Evolutionary conservation across 495 filamentous ascomycete species (phyloP).

Genomic region (Xylaria flabelliformis): DNA sequence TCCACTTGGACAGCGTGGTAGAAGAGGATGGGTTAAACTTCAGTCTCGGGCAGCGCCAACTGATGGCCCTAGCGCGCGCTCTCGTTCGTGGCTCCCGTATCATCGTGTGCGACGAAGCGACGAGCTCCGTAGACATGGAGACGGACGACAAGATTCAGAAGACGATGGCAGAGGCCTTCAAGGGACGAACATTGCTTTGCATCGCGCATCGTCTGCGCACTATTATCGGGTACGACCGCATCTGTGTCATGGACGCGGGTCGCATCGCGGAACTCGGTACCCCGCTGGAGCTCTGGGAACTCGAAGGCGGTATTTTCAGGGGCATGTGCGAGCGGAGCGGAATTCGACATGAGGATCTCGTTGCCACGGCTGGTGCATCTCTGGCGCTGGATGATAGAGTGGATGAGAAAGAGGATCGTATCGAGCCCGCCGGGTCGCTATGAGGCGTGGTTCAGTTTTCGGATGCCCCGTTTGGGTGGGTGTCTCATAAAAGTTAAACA

Average conservation of each 20-base stretch:
- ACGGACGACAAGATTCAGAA: conserved; percentile 94
- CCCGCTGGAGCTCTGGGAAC: conserved; percentile 70
- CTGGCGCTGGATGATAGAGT: conserved; percentile 19
- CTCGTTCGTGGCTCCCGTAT: conserved; percentile 86
- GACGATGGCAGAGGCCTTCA: conserved; percentile 86
- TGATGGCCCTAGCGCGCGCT: conserved; percentile 92
- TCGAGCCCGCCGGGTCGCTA: conserved; percentile 3
- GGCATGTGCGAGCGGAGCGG: conserved; percentile 93
- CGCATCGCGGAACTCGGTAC: conserved; percentile 82
- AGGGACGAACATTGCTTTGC: conserved; percentile 87
- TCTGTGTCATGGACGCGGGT: conserved; percentile 93
- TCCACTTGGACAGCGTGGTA: conserved; percentile 84
- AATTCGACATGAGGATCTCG: conserved; percentile 74
- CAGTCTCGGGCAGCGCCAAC: conserved; percentile 92
- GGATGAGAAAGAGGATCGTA: conserved; percentile 21
- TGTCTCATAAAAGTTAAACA: conserved; percentile 10
- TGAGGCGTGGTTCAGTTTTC: neutral
- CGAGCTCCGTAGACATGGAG: conserved; percentile 90
- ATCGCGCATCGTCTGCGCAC: conserved; percentile 94
- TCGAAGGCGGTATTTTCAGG: conserved; percentile 75
- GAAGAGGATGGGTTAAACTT: conserved; percentile 96
- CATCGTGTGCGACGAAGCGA: conserved; percentile 97
- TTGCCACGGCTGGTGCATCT: conserved; percentile 40
- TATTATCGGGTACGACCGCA: conserved; percentile 92
- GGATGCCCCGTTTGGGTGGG: neutral